A percentile compares a stretch with the other conserved stretches of the same genome.
phyloP scores from a whole-genome alignment of 495 filamentous ascomycete genomes.

The Penicillium coffeae region DNA sequence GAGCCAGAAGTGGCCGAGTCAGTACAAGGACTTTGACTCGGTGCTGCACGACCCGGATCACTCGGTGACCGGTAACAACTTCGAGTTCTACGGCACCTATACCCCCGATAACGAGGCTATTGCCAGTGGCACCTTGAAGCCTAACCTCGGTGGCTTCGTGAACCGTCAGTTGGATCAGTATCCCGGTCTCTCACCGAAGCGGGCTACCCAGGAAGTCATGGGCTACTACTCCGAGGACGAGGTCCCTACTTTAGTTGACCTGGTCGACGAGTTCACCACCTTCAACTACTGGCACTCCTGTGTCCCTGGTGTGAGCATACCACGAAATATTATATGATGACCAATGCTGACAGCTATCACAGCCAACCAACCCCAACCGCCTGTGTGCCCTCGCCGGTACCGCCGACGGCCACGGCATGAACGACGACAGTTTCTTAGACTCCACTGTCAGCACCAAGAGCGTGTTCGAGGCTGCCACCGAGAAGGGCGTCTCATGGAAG shows the following conservation, averaged over 20 bases:
- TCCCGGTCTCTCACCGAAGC: constrained; percentile 27
- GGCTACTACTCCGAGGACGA: constrained; percentile 50
- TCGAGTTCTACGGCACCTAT: constrained; percentile 47
- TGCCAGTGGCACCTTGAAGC: constrained; percentile 28
- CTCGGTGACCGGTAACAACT: constrained; percentile 47
- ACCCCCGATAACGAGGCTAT: constrained; percentile 39
- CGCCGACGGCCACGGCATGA: constrained; percentile 44
- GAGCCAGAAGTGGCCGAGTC: constrained; percentile 35
- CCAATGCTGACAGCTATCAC: constrained; percentile 9
- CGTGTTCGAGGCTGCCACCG: constrained; percentile 47
- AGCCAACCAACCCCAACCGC: constrained; percentile 52
- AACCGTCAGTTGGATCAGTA: constrained; percentile 40
- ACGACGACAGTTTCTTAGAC: constrained; percentile 40
- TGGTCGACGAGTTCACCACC: constrained; percentile 48
- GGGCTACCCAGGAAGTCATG: constrained; percentile 42
- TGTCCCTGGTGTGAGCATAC: constrained; percentile 42
- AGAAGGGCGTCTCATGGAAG: constrained; percentile 42
- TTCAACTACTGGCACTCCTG: constrained; percentile 54
- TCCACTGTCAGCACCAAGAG: constrained; percentile 32
- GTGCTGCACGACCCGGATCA: constrained; percentile 50
- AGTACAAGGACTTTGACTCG: constrained; percentile 41
- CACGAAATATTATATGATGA: not conserved
- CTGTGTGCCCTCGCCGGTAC: constrained; percentile 43
- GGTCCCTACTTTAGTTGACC: constrained; percentile 41
- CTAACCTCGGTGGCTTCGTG: constrained; percentile 46